Evolutionary conservation across 805 yeast species (phyloP).

Genomic region (Kuraishia borneana): DNA sequence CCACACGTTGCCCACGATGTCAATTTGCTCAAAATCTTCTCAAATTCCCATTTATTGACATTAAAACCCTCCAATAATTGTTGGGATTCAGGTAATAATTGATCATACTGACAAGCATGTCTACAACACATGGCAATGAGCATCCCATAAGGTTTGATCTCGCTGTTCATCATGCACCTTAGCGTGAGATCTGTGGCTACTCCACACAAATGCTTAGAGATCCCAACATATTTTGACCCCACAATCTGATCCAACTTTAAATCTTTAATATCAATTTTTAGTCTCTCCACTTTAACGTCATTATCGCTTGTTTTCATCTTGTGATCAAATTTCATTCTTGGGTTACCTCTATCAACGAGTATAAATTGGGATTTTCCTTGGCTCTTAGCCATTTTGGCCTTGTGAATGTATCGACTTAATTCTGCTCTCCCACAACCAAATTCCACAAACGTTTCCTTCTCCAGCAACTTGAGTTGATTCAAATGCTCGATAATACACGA

Average conservation of each 20-base stretch:
- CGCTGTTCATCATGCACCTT: constrained; percentile 35
- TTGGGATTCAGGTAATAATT: constrained; percentile 37
- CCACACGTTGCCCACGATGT: constrained; percentile 91
- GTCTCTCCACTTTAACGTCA: constrained; percentile 29
- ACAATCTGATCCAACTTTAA: constrained; percentile 37
- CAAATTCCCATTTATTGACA: constrained; percentile 18
- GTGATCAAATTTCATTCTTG: constrained; percentile 67
- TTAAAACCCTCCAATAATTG: constrained; percentile 23
- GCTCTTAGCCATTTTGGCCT: constrained; percentile 14
- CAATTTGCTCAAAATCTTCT: constrained; percentile 38
- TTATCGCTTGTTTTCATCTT: constrained; percentile 48
- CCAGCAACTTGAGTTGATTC: constrained; percentile 26
- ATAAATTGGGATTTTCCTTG: constrained; percentile 24
- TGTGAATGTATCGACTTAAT: constrained; percentile 50
- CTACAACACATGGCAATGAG: constrained; percentile 91
- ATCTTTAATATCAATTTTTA: constrained; percentile 76
- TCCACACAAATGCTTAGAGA: constrained; percentile 88
- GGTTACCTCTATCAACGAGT: constrained; percentile 66
- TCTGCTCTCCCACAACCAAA: constrained; percentile 93
- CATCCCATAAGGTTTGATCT: constrained; percentile 30
- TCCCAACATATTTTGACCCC: constrained; percentile 9
- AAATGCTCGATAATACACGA: constrained; percentile 68
- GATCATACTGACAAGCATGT: constrained; percentile 62
- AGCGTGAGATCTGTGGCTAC: constrained; percentile 87
- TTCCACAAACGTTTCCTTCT: constrained; percentile 39